Conservation (phyloP, 2,329 filamentous ascomycete genomes). For the Fusarium papillatum region DNA sequence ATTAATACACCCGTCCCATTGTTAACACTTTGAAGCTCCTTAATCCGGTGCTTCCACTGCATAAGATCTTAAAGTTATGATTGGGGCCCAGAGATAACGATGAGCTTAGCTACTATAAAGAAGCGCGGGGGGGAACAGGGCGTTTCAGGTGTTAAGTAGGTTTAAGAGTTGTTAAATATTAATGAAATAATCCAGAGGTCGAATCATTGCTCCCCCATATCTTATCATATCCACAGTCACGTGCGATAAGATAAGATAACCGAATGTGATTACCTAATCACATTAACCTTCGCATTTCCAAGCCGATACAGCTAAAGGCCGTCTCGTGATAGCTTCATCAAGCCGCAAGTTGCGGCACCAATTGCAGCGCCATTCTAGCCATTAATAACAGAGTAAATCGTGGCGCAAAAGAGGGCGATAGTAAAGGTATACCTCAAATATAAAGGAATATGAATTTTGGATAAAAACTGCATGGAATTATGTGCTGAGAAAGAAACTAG, state of each 20-base stretch:
- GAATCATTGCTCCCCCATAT: not conserved
- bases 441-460: not conserved
- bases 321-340: not conserved
- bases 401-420: not conserved
- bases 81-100: no score
- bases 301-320: not conserved
- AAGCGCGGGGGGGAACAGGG: no score
- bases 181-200: no score
- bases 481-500: not conserved
- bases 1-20: not conserved
- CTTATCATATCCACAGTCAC: not conserved
- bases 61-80: no score
- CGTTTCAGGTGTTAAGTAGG: no score
- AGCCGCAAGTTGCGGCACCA: not conserved
- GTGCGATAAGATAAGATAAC: not conserved
- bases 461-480: not conserved
- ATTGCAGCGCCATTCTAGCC: no score
- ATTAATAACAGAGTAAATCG: not conserved
- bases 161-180: no score
- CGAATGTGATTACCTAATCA: not conserved
- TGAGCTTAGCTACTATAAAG: no score
- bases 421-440: not conserved
- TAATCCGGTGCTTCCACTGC: not conserved
- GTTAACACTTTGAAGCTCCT: not conserved
- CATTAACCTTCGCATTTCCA: not conserved